Conservation (phyloP, 768 basidiomycete species). For the Termitomyces sp. region DNA sequence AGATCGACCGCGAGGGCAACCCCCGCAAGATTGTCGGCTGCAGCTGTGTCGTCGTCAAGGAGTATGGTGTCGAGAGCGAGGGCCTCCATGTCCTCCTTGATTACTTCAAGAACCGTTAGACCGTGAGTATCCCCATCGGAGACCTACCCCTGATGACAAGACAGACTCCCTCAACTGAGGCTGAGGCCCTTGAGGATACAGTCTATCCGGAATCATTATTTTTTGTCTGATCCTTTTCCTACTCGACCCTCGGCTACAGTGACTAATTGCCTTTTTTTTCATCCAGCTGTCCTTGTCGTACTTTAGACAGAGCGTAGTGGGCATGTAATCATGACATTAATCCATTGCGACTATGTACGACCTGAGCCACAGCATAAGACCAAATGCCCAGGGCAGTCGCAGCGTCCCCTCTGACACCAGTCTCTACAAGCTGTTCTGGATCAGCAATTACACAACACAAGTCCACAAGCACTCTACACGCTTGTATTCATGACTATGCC, state of each 20-base stretch:
- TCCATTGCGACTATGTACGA: too few relatives aligned
- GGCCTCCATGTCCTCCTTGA: slow-evolving; percentile 90
- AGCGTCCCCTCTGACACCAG: slow-evolving; percentile 12
- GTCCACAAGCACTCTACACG: neutral
- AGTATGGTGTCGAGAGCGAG: slow-evolving; percentile 93
- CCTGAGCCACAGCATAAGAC: too few relatives aligned
- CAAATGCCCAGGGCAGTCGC: too few relatives aligned
- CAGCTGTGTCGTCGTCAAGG: slow-evolving; percentile 95
- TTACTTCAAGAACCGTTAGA: slow-evolving; percentile 94
- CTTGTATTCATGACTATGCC: too few relatives aligned
- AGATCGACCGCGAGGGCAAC: slow-evolving; percentile 99
- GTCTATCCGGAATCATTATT: slow-evolving; percentile 91
- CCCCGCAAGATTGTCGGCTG: slow-evolving; percentile 93
- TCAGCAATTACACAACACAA: slow-evolving; percentile 57
- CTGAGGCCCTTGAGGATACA: slow-evolving; percentile 57
- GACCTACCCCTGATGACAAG: slow-evolving; percentile 55
- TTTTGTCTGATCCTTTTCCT: slow-evolving; percentile 49
- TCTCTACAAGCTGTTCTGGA: slow-evolving; percentile 54
- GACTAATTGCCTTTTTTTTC: neutral
- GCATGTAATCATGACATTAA: too few relatives aligned
- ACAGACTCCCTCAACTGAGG: slow-evolving; percentile 93
- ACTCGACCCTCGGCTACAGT: neutral
- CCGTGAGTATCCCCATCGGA: slow-evolving; percentile 16
- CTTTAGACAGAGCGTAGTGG: too few relatives aligned
- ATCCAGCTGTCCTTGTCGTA: too few relatives aligned